Evolutionary conservation across 2,329 filamentous ascomycete genomes (phyloP).

Genomic region (Rhinocladiella mackenziei): DNA sequence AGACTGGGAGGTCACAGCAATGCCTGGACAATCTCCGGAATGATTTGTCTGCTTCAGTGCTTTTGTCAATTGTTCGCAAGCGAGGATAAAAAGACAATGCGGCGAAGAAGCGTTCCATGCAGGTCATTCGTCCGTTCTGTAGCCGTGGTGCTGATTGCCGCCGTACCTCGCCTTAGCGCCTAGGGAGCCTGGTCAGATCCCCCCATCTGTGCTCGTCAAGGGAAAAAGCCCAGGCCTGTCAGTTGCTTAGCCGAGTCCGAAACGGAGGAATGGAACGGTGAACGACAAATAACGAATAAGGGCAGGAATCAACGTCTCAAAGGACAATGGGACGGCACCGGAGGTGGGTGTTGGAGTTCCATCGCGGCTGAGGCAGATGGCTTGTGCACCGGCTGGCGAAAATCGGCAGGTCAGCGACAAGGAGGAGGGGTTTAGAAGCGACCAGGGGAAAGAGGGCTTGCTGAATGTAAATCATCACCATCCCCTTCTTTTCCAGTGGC

Average conservation of each 20-base stretch:
- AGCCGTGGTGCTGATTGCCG: slow-evolving; percentile 5
- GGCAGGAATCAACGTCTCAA: slow-evolving; percentile 1
- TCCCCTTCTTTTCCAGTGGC: slow-evolving; percentile 11
- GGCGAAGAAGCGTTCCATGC: slow-evolving; percentile 2
- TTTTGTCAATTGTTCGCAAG: neutral
- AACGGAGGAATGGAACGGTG: slow-evolving; percentile 49
- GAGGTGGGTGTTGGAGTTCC: neutral
- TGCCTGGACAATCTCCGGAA: slow-evolving; percentile 5
- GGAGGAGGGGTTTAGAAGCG: slow-evolving; percentile 11
- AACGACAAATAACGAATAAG: slow-evolving; percentile 48
- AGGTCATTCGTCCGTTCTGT: slow-evolving; percentile 7
- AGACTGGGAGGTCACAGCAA: no score
- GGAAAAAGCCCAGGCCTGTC: neutral
- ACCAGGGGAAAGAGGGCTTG: slow-evolving; percentile 8
- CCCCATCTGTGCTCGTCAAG: slow-evolving; percentile 10
- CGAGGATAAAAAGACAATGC: neutral
- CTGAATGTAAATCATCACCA: slow-evolving; percentile 15
- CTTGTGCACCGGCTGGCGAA: slow-evolving; percentile 13
- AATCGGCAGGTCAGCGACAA: slow-evolving; percentile 20
- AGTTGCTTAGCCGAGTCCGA: slow-evolving; percentile 11
- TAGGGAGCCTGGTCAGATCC: slow-evolving; percentile 12
- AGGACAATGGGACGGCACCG: slow-evolving; percentile 5
- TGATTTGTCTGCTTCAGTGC: neutral
- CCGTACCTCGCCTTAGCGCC: slow-evolving; percentile 21
- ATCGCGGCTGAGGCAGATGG: slow-evolving; percentile 17